Evolutionary conservation across 2,329 filamentous ascomycete species (phyloP).

Genomic region (Rutstroemia sp.): DNA sequence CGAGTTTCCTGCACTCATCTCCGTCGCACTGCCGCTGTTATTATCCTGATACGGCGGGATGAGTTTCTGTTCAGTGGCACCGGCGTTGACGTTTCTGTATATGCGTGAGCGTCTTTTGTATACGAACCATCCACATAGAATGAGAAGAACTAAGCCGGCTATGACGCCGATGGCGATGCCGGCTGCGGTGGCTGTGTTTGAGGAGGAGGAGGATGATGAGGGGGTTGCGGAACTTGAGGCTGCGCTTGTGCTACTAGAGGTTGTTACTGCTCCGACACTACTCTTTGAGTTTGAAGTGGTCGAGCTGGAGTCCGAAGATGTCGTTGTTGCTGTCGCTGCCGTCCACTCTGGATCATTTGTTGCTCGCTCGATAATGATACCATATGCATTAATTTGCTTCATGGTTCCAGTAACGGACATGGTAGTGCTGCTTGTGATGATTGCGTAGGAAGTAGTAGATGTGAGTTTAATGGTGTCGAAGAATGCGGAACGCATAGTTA

Average conservation of each 20-base stretch:
- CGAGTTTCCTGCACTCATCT: no score
- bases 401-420: not conserved
- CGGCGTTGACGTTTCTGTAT: no score
- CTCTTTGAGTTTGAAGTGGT: not conserved
- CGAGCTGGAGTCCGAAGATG: not conserved
- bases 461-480: not conserved
- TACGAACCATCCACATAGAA: no score
- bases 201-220: not conserved
- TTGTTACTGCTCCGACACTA: not conserved
- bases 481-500: not conserved
- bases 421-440: not conserved
- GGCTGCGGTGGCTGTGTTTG: not conserved
- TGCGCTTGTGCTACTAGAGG: not conserved
- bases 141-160: not conserved
- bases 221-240: not conserved
- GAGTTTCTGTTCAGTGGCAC: no score
- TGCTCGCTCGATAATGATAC: slow-evolving; percentile 3
- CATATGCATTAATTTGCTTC: not conserved
- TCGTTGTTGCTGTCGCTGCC: not conserved
- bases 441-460: not conserved
- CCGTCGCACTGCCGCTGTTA: no score
- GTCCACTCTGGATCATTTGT: not conserved
- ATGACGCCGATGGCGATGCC: not conserved
- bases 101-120: no score
- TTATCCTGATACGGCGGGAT: no score